Conservation (phyloP, 2,329 filamentous ascomycete species). For the Coniochaeta sp. region DNA sequence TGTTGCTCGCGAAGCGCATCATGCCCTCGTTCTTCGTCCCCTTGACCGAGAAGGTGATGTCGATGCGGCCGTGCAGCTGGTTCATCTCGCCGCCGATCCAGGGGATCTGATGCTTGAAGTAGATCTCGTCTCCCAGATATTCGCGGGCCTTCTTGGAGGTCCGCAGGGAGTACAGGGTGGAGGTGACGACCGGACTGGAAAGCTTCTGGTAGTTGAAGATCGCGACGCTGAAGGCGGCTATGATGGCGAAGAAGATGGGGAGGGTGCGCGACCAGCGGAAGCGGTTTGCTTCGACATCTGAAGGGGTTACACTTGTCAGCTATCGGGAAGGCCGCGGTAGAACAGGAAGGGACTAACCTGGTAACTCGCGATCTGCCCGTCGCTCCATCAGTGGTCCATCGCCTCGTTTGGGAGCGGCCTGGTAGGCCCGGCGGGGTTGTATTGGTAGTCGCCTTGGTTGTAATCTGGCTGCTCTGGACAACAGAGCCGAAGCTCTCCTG, state of each 20-base stretch:
- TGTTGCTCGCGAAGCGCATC: constrained; percentile 74
- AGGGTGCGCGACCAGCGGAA: constrained; percentile 65
- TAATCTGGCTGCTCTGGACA: constrained; percentile 12
- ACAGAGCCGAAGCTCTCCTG: constrained; percentile 17
- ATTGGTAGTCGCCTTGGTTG: constrained; percentile 11
- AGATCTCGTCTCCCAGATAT: constrained; percentile 78
- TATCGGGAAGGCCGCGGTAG: background rate
- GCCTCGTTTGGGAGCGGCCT: constrained; percentile 49
- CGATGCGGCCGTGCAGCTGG: constrained; percentile 83
- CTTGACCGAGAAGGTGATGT: constrained; percentile 81
- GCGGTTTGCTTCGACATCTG: constrained; percentile 33
- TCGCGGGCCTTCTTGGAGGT: constrained; percentile 69
- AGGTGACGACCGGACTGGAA: constrained; percentile 77
- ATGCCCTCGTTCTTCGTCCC: constrained; percentile 63
- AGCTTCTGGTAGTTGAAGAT: constrained; percentile 99
- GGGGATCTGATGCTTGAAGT: constrained; percentile 70
- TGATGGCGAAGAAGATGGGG: constrained; percentile 69
- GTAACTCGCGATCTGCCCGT: constrained; percentile 57
- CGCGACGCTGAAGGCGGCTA: constrained; percentile 65
- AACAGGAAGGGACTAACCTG: constrained; percentile 34
- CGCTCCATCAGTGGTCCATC: constrained; percentile 59
- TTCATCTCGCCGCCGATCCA: constrained; percentile 87
- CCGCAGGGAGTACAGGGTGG: constrained; percentile 85
- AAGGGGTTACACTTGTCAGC: background rate
- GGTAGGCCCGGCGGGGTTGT: constrained; percentile 34